Conservation (phyloP, 2,329 filamentous ascomycete species). For the Rosellinia necatrix region DNA sequence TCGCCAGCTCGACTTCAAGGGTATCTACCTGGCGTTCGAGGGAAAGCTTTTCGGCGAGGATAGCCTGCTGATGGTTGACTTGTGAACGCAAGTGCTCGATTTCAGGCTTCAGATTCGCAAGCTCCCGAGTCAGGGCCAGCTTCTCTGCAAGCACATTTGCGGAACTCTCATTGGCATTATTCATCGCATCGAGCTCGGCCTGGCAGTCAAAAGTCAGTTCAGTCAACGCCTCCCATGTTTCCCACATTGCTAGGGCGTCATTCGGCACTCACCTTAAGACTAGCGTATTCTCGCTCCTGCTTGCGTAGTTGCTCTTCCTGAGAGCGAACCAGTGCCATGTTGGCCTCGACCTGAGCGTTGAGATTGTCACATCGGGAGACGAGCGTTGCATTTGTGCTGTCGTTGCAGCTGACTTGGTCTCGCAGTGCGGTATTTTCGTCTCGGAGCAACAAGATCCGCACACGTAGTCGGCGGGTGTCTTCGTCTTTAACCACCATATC, state of each 20-base stretch:
- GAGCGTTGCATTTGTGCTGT: slow-evolving; percentile 40
- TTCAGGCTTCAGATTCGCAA: slow-evolving; percentile 59
- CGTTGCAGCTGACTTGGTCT: slow-evolving; percentile 56
- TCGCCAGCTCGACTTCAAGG: slow-evolving; percentile 80
- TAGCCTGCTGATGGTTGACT: slow-evolving; percentile 63
- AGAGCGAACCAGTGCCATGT: slow-evolving; percentile 48
- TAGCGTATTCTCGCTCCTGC: slow-evolving; percentile 54
- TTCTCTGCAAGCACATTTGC: slow-evolving; percentile 69
- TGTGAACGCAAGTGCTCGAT: slow-evolving; percentile 61
- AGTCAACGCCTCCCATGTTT: neutral
- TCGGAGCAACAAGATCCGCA: slow-evolving; percentile 72
- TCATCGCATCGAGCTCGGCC: slow-evolving; percentile 74
- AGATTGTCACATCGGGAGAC: slow-evolving; percentile 47
- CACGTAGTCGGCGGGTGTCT: slow-evolving; percentile 68
- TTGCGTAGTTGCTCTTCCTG: slow-evolving; percentile 55
- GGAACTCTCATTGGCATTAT: slow-evolving; percentile 69
- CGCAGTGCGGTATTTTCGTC: slow-evolving; percentile 75
- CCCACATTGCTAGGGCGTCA: neutral
- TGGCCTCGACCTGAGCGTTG: slow-evolving; percentile 48
- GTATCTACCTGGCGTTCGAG: slow-evolving; percentile 78
- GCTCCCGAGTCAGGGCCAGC: slow-evolving; percentile 55
- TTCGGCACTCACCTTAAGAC: slow-evolving; percentile 48
- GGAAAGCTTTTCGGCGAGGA: slow-evolving; percentile 78
- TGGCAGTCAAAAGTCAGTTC: slow-evolving; percentile 44
- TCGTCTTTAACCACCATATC: slow-evolving; percentile 76